Percentiles rank a stretch among this genome's conserved stretches.
Conservation (phyloP, 225 moss, liverwort and hornwort genomes). For the Marchantia paleacea region DNA sequence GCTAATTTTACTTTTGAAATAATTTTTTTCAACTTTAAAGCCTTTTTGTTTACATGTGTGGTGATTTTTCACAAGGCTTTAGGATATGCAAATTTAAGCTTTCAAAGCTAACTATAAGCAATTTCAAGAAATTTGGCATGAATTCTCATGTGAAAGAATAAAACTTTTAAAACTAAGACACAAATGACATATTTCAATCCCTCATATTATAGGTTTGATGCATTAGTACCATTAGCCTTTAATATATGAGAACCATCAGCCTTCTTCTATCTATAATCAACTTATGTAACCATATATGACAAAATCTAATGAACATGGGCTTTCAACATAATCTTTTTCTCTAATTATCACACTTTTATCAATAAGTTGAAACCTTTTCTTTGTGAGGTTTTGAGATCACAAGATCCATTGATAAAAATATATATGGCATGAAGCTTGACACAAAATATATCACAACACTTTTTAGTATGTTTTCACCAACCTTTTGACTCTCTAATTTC, state of each 20-base stretch:
- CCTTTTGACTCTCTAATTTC: background rate
- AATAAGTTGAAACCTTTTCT: background rate
- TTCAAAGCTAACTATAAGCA: background rate
- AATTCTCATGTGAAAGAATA: conserved; percentile 1
- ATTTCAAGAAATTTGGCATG: background rate
- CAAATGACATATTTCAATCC: conserved; percentile 2
- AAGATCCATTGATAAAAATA: background rate
- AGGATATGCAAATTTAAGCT: background rate
- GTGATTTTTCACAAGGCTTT: background rate
- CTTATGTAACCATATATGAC: background rate
- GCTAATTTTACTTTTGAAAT: too few species aligned
- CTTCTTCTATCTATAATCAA: background rate
- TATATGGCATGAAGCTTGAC: background rate
- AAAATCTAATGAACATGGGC: background rate
- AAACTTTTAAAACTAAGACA: conserved; percentile 7
- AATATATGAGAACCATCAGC: background rate
- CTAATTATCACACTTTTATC: background rate
- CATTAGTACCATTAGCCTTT: background rate
- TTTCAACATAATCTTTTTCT: background rate
- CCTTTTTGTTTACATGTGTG: background rate
- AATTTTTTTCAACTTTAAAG: too few species aligned
- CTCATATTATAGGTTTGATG: background rate
- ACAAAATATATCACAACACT: too few species aligned
- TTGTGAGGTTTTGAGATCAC: background rate
- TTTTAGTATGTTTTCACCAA: background rate